Evolutionary conservation across 2,329 filamentous ascomycete genomes (phyloP).

Genomic region (Cercospora janseana): DNA sequence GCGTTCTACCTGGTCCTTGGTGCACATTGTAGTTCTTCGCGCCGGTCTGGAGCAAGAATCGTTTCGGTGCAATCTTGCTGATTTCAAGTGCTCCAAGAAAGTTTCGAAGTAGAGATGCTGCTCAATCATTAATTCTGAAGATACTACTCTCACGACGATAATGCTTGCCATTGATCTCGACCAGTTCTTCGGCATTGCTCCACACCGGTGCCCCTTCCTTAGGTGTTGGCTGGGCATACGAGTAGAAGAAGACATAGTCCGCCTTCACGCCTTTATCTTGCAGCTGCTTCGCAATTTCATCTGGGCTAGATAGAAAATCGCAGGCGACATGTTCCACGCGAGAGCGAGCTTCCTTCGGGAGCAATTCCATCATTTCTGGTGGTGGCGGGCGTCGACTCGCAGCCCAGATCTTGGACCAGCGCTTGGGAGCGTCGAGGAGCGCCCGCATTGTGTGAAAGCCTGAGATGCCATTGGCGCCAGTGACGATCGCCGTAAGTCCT

Average conservation of each 20-base stretch:
- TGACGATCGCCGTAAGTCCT: constrained; percentile 52
- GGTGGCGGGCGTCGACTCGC: constrained; percentile 50
- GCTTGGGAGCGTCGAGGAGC: constrained; percentile 46
- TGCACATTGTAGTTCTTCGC: constrained; percentile 52
- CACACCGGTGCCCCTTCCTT: constrained; percentile 47
- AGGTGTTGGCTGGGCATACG: constrained; percentile 52
- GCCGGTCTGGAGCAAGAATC: constrained; percentile 53
- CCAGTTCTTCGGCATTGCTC: constrained; percentile 52
- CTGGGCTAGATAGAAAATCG: constrained; percentile 41
- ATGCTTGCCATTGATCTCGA: constrained; percentile 47
- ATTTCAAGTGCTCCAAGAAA: constrained; percentile 48
- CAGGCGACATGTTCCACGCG: constrained; percentile 34
- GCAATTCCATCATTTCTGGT: constrained; percentile 38
- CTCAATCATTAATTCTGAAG: constrained; percentile 25
- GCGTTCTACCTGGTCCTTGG: constrained; percentile 46
- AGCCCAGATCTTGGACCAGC: constrained; percentile 55
- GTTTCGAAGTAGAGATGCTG: constrained; percentile 48
- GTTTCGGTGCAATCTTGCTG: constrained; percentile 45
- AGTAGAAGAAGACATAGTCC: constrained; percentile 55
- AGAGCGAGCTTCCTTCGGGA: constrained; percentile 34
- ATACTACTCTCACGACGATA: constrained; percentile 21
- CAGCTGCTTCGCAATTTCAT: constrained; percentile 40
- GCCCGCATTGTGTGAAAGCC: constrained; percentile 53
- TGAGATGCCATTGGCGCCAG: constrained; percentile 56
- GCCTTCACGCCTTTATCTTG: constrained; percentile 38